Base-by-base conservation (phyloP, 208 protist genomes). In the Leptomonas pyrrhocoris region DNA sequence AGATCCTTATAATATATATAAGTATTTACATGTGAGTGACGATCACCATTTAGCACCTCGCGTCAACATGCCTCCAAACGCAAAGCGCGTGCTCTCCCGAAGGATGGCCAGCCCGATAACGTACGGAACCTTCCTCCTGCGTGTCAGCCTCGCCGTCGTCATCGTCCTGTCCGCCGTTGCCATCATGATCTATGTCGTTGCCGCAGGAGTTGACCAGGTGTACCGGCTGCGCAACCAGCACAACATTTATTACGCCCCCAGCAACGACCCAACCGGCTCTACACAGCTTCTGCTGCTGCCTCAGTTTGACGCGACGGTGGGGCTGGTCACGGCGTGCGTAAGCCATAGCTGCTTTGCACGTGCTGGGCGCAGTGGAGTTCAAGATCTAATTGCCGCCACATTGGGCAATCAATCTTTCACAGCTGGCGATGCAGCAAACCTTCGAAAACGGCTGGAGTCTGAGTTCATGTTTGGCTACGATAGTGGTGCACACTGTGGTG, bases 381-480 rank as follows among this genome's bases (percentile, higher is more conserved):
- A 62, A 11, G 3, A 45, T 0, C 40, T 85, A 2, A 42, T 85
- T 16, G 49, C 72, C 3, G n/a, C 2, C 38, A 67, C 30, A 0
- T 5, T 63, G 9, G 67, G 34, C 7, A 31, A 30, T 0, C 59
- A 56, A 9, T 2, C 11, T 0, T 11, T 43, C 18, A 25, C 58
- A 0, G 7, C n/a, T 12, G 31, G 18, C 1, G 5, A 0, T 11
- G 28, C 62, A 0, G 16, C 27, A 1, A 2, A 2, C 2, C 38
- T 57, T 0, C 82, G 78, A 66, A n/a, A 55, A 0, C 64, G 74
- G 31, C 71, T 76, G 0, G 42, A 62, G 13, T 56, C 34, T 12
- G 62, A 87, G 61, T 84, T 85, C 58, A 28, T 77, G 25, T 79
- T 87, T 19, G 85, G 85, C 48, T 92, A 83, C 56, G 86, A 84